A percentile compares a stretch with the other conserved stretches of the same genome.
These are phyloP conservation scores for Globisporangium mamillatum DNA, from an alignment of 352 stramenopile species.

Conservation along the genomic window DNA sequence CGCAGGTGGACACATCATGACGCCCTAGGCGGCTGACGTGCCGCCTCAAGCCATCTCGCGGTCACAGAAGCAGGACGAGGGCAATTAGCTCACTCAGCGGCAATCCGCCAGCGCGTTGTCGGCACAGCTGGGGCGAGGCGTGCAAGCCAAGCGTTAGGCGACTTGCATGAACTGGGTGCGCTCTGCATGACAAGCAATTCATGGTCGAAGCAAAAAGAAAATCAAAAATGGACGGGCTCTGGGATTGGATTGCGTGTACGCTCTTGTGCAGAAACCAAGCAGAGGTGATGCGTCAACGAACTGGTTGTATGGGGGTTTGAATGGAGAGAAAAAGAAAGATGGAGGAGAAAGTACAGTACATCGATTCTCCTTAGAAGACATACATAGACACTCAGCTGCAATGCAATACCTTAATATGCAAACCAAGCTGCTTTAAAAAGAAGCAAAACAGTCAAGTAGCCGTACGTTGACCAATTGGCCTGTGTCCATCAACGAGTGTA, in stretches of 20 bases:
- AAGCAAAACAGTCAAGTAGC: no score
- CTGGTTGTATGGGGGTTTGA: not conserved
- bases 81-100: not conserved
- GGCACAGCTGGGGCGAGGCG: not conserved
- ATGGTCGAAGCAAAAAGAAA: not conserved
- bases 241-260: not conserved
- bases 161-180: not conserved
- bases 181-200: not conserved
- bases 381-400: no score
- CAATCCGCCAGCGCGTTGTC: slow-evolving; percentile 5
- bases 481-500: no score
- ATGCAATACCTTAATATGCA: no score
- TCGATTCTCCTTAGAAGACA: no score
- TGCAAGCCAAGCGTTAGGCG: slow-evolving; percentile 2
- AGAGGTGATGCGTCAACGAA: not conserved
- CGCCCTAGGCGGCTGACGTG: not conserved
- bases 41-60: not conserved
- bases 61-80: not conserved
- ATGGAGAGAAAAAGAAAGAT: slow-evolving; percentile 7
- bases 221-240: not conserved
- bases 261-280: not conserved
- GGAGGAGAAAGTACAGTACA: not conserved
- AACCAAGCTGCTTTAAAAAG: no score
- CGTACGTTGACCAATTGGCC: no score
- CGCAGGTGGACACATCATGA: slow-evolving; percentile 10